Conservation (phyloP, 148 eudicot species). For the Rhododendron vialii region DNA sequence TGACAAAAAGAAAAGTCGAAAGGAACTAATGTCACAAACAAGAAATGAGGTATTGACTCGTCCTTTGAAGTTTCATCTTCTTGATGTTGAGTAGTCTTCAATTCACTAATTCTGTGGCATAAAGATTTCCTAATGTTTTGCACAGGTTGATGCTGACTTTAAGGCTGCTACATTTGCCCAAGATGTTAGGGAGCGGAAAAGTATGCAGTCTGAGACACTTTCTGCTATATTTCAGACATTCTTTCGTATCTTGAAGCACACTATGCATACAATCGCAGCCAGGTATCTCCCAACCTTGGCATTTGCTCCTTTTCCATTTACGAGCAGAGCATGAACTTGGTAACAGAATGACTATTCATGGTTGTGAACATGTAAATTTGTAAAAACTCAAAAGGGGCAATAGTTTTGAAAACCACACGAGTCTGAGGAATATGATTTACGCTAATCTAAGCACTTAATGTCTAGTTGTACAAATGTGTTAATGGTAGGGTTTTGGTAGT, state of each 20-base stretch:
- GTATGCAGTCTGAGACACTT: conserved; percentile 72
- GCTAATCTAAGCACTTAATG: background rate
- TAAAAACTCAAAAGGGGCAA: background rate
- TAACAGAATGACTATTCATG: background rate
- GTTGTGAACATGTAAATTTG: background rate
- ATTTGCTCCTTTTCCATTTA: background rate
- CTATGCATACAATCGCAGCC: conserved; percentile 33
- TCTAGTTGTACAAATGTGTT: background rate
- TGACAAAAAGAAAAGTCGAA: conserved; percentile 56
- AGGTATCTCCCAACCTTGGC: conserved; percentile 30
- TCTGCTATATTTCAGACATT: conserved; percentile 72
- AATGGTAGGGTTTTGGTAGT: background rate
- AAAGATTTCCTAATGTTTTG: conserved; percentile 10
- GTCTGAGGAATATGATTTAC: background rate
- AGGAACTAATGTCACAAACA: conserved; percentile 65
- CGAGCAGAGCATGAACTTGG: background rate
- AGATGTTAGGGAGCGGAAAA: conserved; percentile 64
- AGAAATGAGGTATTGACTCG: conserved; percentile 65
- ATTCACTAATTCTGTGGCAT: background rate
- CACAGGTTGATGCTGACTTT: conserved; percentile 83
- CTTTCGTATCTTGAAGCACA: conserved; percentile 78
- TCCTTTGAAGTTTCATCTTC: background rate
- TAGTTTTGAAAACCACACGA: background rate
- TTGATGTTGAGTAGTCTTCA: background rate
- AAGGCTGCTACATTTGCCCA: conserved; percentile 71